These are phyloP conservation scores for Adansonia digitata DNA, from an alignment of 345 rosid genomes.

Conservation along the genomic window DNA sequence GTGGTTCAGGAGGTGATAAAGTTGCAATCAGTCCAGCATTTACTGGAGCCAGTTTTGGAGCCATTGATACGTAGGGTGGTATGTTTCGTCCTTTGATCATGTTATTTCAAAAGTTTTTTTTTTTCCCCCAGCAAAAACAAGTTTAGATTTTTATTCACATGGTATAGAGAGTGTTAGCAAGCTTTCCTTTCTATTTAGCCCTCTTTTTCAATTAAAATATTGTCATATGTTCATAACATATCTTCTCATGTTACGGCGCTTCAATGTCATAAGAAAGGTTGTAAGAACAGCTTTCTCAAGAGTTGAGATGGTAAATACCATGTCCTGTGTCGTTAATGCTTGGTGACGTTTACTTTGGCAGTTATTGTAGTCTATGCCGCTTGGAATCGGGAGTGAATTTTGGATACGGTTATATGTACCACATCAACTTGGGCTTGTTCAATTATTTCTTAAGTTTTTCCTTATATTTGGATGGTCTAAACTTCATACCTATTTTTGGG, in stretches of 20 bases:
- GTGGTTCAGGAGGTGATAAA: constrained; percentile 91
- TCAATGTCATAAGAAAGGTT: background rate
- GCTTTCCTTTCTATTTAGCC: background rate
- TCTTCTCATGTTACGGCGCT: background rate
- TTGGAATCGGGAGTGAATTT: background rate
- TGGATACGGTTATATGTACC: background rate
- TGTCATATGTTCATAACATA: background rate
- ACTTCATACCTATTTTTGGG: background rate
- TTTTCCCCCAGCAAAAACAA: background rate
- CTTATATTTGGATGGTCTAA: constrained; percentile 1
- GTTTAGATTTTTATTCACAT: background rate
- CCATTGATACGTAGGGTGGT: constrained; percentile 97
- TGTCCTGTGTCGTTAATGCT: background rate
- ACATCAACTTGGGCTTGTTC: background rate
- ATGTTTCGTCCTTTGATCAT: constrained; percentile 20
- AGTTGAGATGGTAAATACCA: background rate
- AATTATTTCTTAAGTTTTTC: background rate
- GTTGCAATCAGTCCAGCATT: constrained; percentile 58
- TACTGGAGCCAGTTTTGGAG: constrained; percentile 84
- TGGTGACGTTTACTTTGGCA: background rate
- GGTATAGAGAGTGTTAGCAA: background rate
- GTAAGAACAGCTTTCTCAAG: background rate
- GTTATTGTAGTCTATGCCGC: background rate
- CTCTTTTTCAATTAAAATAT: background rate
- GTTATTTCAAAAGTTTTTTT: background rate